Evolutionary conservation across 345 rosid genomes (phyloP).

Genomic region (Rubroshorea leprosula): DNA sequence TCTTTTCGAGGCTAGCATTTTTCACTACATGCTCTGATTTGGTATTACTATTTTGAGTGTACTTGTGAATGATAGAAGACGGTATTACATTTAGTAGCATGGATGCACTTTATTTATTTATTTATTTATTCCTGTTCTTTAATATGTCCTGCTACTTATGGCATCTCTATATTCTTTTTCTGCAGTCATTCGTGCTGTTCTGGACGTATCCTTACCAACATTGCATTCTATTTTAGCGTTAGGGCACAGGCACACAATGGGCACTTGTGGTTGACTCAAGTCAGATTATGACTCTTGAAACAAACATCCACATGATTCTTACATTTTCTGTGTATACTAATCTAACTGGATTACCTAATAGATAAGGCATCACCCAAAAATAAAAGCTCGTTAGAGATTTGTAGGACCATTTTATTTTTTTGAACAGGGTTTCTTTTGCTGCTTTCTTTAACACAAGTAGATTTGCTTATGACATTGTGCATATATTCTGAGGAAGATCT

Average conservation of each 20-base stretch:
- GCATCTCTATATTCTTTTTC: conserved; percentile 14
- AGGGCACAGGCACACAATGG: background rate
- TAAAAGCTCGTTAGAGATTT: no score
- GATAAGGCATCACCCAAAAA: no score
- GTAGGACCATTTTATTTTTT: no score
- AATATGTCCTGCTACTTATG: conserved; percentile 14
- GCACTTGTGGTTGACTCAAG: conserved; percentile 6
- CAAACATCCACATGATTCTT: no score
- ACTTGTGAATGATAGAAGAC: background rate
- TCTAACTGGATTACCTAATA: no score
- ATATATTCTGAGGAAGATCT: conserved; percentile 60
- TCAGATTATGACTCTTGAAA: no score
- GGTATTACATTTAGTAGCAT: no score
- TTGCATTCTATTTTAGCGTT: background rate
- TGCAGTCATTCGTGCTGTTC: conserved; percentile 99
- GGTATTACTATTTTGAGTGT: background rate
- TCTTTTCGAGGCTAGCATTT: background rate
- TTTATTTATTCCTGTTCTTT: background rate
- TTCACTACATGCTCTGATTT: background rate
- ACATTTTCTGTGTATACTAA: no score
- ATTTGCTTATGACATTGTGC: conserved; percentile 94
- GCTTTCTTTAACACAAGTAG: conserved; percentile 55
- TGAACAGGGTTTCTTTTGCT: no score
- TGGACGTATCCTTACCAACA: conserved; percentile 90
- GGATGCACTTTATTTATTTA: no score